Conservation (phyloP, 257 asterid species). For the Phtheirospermum japonicum region DNA sequence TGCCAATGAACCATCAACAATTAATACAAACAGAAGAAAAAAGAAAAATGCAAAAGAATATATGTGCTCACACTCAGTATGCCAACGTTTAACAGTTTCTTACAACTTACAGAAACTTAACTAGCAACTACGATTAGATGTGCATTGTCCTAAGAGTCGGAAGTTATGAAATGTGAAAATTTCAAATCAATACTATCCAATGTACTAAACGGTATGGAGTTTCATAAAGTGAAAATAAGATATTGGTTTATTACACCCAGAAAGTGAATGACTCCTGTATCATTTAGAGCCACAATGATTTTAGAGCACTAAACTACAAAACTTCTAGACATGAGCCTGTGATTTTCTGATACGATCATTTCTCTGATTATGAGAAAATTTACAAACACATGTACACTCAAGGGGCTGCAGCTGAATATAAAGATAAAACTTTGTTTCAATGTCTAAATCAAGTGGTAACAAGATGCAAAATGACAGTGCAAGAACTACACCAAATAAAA, state of each 20-base stretch:
- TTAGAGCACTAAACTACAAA: conserved; percentile 1
- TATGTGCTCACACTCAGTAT: too few relatives aligned
- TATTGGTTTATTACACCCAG: neutral
- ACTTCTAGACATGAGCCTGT: neutral
- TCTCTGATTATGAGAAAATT: too few relatives aligned
- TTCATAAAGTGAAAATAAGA: neutral
- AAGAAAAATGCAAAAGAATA: too few relatives aligned
- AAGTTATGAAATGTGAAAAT: too few relatives aligned
- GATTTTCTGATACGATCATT: neutral
- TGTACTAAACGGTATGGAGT: neutral
- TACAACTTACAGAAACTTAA: too few relatives aligned
- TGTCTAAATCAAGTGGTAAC: neutral
- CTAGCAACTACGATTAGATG: too few relatives aligned
- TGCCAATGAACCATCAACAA: neutral
- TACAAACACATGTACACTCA: too few relatives aligned
- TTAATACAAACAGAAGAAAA: too few relatives aligned
- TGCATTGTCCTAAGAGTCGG: too few relatives aligned
- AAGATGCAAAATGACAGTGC: neutral
- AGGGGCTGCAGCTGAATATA: too few relatives aligned
- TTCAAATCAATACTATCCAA: conserved; percentile 16
- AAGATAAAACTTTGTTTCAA: neutral
- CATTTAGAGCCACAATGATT: neutral
- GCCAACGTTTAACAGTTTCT: too few relatives aligned
- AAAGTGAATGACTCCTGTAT: neutral
- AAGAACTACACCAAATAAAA: neutral